Evolutionary conservation across 768 basidiomycete species (phyloP).

Genomic region (Panus rudis): DNA sequence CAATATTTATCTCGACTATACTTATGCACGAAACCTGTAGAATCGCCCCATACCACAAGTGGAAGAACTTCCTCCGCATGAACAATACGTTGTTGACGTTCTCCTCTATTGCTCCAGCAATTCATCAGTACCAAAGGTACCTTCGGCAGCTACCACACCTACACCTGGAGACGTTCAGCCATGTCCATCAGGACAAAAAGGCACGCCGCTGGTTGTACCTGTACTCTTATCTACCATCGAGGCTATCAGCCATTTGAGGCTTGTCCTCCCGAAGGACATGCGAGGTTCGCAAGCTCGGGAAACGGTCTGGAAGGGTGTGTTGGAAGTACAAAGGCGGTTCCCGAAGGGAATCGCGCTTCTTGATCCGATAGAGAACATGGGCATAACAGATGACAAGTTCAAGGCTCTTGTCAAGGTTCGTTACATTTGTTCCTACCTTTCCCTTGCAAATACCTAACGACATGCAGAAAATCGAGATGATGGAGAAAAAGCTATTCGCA

Average conservation of each 20-base stretch:
- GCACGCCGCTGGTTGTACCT: constrained; percentile 80
- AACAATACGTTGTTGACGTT: constrained; percentile 91
- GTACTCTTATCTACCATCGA: constrained; percentile 84
- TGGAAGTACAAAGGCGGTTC: constrained; percentile 88
- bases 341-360: constrained; percentile 81
- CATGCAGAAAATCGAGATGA: constrained; percentile 77
- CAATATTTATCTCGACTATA: not conserved
- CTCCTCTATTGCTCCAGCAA: constrained; percentile 74
- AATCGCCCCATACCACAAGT: constrained; percentile 58
- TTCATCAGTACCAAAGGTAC: constrained; percentile 52
- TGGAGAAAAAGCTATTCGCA: constrained; percentile 81
- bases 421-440: not conserved
- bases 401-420: constrained; percentile 73
- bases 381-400: constrained; percentile 93
- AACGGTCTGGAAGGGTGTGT: constrained; percentile 82
- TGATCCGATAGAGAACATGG: constrained; percentile 93
- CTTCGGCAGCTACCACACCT: constrained; percentile 38
- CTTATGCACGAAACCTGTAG: constrained; percentile 26
- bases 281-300: constrained; percentile 69
- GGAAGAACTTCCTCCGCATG: constrained; percentile 73
- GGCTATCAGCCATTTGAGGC: constrained; percentile 77
- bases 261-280: constrained; percentile 87
- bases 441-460: not conserved
- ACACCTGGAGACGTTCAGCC: constrained; percentile 72
- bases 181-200: constrained; percentile 63